A percentile compares a stretch with the other conserved stretches of the same genome.
phyloP scores from a whole-genome alignment of 1,284 basidiomycete genomes.

The Erythrobasidium hasegawianum region DNA sequence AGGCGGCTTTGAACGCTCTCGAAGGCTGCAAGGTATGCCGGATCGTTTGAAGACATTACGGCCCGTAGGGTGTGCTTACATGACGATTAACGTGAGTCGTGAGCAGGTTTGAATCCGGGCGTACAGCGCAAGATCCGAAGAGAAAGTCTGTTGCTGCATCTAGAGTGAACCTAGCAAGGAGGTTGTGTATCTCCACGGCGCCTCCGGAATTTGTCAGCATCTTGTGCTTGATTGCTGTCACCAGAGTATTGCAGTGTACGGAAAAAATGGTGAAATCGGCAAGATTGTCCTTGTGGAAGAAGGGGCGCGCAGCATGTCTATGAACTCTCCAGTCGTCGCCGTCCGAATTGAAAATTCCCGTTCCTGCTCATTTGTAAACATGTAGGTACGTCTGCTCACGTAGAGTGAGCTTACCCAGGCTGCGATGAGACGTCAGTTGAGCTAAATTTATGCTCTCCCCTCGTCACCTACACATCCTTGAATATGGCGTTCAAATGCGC shows the following conservation, averaged over 20 bases:
- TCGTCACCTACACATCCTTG: slow-evolving; percentile 5
- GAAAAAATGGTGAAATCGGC: slow-evolving; percentile 67
- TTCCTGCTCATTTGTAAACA: slow-evolving; percentile 3
- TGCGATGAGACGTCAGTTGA: too few relatives aligned
- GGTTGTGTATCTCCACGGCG: slow-evolving; percentile 60
- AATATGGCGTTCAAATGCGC: neutral
- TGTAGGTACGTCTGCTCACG: too few relatives aligned
- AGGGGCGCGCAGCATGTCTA: slow-evolving; percentile 64
- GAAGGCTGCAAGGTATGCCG: neutral
- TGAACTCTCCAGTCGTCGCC: slow-evolving; percentile 51
- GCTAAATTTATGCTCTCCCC: too few relatives aligned
- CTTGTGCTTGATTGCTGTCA: slow-evolving; percentile 53
- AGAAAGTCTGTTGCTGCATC: slow-evolving; percentile 65
- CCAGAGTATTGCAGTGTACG: slow-evolving; percentile 54
- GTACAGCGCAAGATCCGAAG: slow-evolving; percentile 35
- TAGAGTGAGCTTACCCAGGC: too few relatives aligned
- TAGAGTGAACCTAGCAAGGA: slow-evolving; percentile 64
- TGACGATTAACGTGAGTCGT: neutral
- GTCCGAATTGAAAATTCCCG: slow-evolving; percentile 61
- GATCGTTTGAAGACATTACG: too few relatives aligned
- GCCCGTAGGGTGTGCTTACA: too few relatives aligned
- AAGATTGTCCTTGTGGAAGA: slow-evolving; percentile 65
- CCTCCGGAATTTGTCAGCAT: neutral
- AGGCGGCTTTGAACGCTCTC: neutral
- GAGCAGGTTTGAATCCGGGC: neutral